Base-by-base conservation (phyloP, 371 early-diverging fungal genomes). In the Mucor ambiguus region DNA sequence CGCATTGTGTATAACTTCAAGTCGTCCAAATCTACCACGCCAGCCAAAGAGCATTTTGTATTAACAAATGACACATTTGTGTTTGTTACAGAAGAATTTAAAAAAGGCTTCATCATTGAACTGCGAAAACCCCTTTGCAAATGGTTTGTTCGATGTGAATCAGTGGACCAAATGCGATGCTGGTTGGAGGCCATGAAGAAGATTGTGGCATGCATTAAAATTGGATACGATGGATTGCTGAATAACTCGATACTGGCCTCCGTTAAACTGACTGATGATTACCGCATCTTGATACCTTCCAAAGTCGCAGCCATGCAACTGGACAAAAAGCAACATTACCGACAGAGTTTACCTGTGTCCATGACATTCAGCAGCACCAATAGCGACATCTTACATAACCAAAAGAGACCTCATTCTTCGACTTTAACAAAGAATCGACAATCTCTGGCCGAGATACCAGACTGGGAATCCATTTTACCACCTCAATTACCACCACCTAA, bases 141-240 rank as follows among this genome's bases (percentile, higher is more conserved):
- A 52, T 81, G 81, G 81, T 73, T 69, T 70, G 70, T 78, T 46
- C 74, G 80, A 29, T 82, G 78, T 60, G 78, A 73, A 10, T 73
- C 73, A 12, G 69, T 75, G 8, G 54, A 54, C n/a, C 74, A 76
- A 48, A 73, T 78, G 72, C 71, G 74, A 58, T 33, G 29, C 7
- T 81, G 81, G 81, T 33, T 81, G 4, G 78, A 76, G 41, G 60
- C 72, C 3, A 76, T 81, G 76, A 81, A 81, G 48, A 81, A 78
- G 49, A 69, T 73, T 43, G 78, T 78, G 3, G 76, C 76, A 3
- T 80, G 74, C 55, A 62, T 73, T 11, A 80, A 80, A 49, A 63
- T 77, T 22, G 76, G 77, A 48, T 69, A 70, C 44, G 44, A 61
- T 22, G 81, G 76, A 11, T n/a, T 64, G 8, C 55, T 77, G 20